phyloP scores from a whole-genome alignment of 768 basidiomycete species.

The Galerina marginata region DNA sequence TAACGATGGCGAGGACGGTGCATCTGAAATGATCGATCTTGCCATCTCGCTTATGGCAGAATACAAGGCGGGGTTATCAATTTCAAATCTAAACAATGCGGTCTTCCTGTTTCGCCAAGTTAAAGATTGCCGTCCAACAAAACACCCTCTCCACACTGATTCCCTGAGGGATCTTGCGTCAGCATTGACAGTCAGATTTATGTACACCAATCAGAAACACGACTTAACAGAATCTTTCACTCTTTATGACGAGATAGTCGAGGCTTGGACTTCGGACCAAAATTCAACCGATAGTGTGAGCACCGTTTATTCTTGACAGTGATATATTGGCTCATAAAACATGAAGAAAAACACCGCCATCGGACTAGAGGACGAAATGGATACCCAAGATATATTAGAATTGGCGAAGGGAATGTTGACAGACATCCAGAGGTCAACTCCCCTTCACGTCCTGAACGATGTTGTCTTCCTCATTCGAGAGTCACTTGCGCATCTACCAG shows the following conservation, averaged over 20 bases:
- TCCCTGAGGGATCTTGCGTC: neutral
- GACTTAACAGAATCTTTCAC: neutral
- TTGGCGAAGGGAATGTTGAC: neutral
- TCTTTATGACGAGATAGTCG: neutral
- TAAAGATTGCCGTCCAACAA: neutral
- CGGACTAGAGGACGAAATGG: neutral
- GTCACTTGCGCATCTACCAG: neutral
- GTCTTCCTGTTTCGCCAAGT: conserved; percentile 5
- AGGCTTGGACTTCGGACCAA: too few relatives aligned
- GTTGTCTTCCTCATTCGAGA: neutral
- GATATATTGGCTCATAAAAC: too few relatives aligned
- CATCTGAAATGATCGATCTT: neutral
- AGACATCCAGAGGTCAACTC: neutral
- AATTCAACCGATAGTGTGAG: too few relatives aligned
- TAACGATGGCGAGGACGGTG: neutral
- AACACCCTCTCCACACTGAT: neutral
- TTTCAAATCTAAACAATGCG: neutral
- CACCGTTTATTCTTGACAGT: too few relatives aligned
- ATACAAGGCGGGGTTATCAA: neutral
- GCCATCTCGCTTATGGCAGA: conserved; percentile 2
- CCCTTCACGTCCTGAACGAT: neutral
- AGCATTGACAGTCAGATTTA: conserved; percentile 7
- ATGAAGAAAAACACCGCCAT: neutral
- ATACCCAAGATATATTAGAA: neutral
- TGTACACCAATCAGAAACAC: neutral